Conservation (phyloP, 2,329 filamentous ascomycete species). For the Mycosphaerella sp. region DNA sequence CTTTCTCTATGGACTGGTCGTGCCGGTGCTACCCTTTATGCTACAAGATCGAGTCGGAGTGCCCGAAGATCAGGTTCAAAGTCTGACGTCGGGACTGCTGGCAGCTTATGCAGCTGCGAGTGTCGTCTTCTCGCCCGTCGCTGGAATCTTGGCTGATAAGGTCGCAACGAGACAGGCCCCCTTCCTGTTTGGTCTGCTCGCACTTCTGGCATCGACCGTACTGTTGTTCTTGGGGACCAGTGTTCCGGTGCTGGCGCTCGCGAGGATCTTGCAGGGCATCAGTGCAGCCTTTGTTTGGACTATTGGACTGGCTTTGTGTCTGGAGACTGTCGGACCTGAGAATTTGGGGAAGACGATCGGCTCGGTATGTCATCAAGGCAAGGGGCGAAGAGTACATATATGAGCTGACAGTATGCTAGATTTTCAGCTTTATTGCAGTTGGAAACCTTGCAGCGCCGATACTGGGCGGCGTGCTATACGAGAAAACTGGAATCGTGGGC, state of each 20-base stretch:
- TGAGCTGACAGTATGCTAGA: constrained; percentile 28
- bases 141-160: constrained; percentile 51
- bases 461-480: constrained; percentile 55
- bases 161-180: constrained; percentile 49
- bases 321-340: constrained; percentile 52
- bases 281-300: constrained; percentile 56
- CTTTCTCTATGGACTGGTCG: constrained; percentile 54
- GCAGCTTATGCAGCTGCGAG: constrained; percentile 51
- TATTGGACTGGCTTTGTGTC: constrained; percentile 51
- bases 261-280: constrained; percentile 52
- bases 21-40: constrained; percentile 54
- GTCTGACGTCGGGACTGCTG: constrained; percentile 48
- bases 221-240: constrained; percentile 48
- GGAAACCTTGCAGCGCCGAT: constrained; percentile 53
- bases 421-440: constrained; percentile 54
- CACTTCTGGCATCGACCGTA: constrained; percentile 50
- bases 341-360: constrained; percentile 58
- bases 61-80: constrained; percentile 46
- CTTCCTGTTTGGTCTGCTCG: constrained; percentile 51
- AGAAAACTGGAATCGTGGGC: constrained; percentile 51
- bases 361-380: constrained; percentile 35
- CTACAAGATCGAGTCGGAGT: constrained; percentile 47
- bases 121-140: constrained; percentile 46
- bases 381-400: background rate
- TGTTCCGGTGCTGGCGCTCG: constrained; percentile 45